Conservation (phyloP, 2,329 filamentous ascomycete species). For the Alternaria conjuncta region DNA sequence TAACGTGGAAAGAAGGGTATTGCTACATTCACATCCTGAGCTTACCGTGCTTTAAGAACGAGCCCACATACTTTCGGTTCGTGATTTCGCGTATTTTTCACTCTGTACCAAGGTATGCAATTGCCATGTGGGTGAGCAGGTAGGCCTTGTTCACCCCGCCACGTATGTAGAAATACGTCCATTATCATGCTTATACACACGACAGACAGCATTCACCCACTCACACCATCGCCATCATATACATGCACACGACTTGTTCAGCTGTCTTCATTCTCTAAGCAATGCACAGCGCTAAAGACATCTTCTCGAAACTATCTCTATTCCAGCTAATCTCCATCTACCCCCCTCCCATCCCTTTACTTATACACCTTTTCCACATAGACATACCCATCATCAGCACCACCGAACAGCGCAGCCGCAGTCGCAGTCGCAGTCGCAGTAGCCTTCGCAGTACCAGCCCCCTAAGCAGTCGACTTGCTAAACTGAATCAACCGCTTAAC, state of each 20-base stretch:
- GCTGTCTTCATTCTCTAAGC: background rate
- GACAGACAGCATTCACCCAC: too few relatives aligned
- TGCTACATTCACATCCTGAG: too few relatives aligned
- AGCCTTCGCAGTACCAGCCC: background rate
- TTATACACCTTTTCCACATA: background rate
- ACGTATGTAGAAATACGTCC: background rate
- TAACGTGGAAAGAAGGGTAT: too few relatives aligned
- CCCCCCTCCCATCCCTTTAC: background rate
- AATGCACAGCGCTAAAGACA: background rate
- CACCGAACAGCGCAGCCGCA: background rate
- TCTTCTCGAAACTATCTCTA: background rate
- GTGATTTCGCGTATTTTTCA: background rate
- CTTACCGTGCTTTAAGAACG: too few relatives aligned
- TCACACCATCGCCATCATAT: too few relatives aligned
- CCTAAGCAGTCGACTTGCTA: constrained; percentile 41
- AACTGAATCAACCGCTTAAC: constrained; percentile 49
- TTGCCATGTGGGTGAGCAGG: too few relatives aligned
- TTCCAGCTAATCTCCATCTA: background rate
- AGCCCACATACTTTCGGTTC: background rate
- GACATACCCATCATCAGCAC: background rate
- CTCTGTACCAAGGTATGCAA: background rate
- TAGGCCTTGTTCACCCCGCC: background rate
- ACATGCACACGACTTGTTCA: background rate
- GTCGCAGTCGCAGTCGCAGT: background rate
- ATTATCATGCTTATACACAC: too few relatives aligned